These are phyloP conservation scores for Penicillium sp. DNA, from an alignment of 2,329 filamentous ascomycete species.

Conservation along the genomic window DNA sequence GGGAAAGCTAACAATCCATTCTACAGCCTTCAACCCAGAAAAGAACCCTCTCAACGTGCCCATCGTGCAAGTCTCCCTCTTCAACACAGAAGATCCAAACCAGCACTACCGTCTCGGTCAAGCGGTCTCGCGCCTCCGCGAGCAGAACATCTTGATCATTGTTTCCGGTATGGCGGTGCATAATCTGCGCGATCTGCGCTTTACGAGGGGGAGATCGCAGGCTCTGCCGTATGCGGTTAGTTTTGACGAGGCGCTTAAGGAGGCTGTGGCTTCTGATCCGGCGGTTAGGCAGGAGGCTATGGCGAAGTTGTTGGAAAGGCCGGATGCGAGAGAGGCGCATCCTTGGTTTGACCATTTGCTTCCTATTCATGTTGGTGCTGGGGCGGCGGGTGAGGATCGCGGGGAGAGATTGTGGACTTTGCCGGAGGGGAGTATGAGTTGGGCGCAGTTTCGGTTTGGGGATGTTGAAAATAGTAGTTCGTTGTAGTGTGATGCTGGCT, in stretches of 20 bases:
- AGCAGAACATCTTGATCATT: slow-evolving; percentile 70
- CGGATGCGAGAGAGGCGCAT: slow-evolving; percentile 64
- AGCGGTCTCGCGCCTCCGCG: slow-evolving; percentile 67
- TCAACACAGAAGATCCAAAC: slow-evolving; percentile 65
- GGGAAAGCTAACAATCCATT: background rate
- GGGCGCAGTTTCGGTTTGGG: slow-evolving; percentile 60
- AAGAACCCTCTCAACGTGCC: slow-evolving; percentile 67
- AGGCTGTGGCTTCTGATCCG: slow-evolving; percentile 59
- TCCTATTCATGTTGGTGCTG: slow-evolving; percentile 62
- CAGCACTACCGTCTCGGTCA: slow-evolving; percentile 70
- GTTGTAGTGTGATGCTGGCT: slow-evolving; percentile 18
- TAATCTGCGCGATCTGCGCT: slow-evolving; percentile 63
- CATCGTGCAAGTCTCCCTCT: slow-evolving; percentile 74
- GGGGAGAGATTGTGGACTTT: slow-evolving; percentile 55
- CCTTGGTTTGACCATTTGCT: slow-evolving; percentile 67
- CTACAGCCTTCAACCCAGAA: slow-evolving; percentile 62
- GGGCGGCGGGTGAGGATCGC: slow-evolving; percentile 56
- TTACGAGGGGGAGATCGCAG: slow-evolving; percentile 48
- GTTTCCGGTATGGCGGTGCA: slow-evolving; percentile 77
- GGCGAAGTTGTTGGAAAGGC: slow-evolving; percentile 51
- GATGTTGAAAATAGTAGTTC: slow-evolving; percentile 34
- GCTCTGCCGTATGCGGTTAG: slow-evolving; percentile 62
- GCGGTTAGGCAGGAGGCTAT: slow-evolving; percentile 50
- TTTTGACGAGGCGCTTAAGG: slow-evolving; percentile 71
- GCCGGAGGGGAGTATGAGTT: slow-evolving; percentile 57